Base-by-base conservation (phyloP, 2,329 filamentous ascomycete genomes). In the Rhynchosporium graminicola region DNA sequence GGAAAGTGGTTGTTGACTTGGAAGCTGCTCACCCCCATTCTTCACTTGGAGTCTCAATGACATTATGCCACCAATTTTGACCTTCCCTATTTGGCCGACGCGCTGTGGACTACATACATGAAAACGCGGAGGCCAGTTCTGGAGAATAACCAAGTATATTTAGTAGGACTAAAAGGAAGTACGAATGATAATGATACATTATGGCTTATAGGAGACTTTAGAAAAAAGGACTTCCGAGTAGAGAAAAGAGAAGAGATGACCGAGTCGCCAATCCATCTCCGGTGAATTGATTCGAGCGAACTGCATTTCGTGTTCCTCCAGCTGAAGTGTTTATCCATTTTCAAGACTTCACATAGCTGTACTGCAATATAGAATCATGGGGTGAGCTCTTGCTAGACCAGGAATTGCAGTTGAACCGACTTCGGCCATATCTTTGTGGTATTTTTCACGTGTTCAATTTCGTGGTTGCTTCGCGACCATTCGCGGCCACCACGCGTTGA, bases 21-120 rank as follows among this genome's bases (percentile, higher is more conserved):
- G 9, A 36, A 20, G 38, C 33, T 9, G n/a, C 42, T 28, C 29
- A 48, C 48, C 58, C 20, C 58, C 58, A 60, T 60, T 60, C 58
- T 60, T 54, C 48, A 20, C 3, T 54, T 10, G 50, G 26, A 26
- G 15, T 29, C n/a, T 54, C 26, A 31, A 52, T n/a, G 48, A 54
- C 50, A 54, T 54, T 33, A 20, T 26, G n/a, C 36, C 29, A 20
- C 33, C 50, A 20, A 54, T 40, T 36, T 42, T 54, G 31, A 54
- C 50, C 50, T 42, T 54, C 36, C 50, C 4, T 1, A 36, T 36
- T 36, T 1, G 33, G 33, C 33, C 33, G 5, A 10, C 1, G 33
- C 33, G 6, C 33, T 28, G 42, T 4, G 8, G 50, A 31, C 48
- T 38, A 38, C 15, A 52, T 10, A 52, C 4, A 36, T 36, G 6